These are phyloP conservation scores for Carex kokanica DNA, from an alignment of 176 grass and related monocot species.

Conservation along the genomic window DNA sequence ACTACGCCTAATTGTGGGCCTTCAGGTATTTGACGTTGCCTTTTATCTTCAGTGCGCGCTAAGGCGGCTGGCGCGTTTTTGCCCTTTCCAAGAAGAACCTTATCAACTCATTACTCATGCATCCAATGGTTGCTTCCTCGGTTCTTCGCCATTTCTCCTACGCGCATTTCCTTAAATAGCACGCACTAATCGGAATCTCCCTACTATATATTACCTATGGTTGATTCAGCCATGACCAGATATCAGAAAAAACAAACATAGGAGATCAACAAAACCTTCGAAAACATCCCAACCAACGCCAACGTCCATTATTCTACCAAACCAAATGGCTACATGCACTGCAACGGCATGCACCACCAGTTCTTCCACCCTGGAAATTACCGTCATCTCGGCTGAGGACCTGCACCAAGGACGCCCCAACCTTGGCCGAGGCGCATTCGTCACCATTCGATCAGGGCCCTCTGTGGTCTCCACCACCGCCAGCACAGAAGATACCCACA, in stretches of 20 bases:
- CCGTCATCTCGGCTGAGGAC: conserved; percentile 39
- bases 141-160: not conserved
- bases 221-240: not conserved
- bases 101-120: not conserved
- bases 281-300: not conserved
- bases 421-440: conserved; percentile 21
- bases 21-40: too few species aligned
- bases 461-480: conserved; percentile 7
- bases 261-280: not conserved
- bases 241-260: not conserved
- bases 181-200: too few species aligned
- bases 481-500: conserved; percentile 30
- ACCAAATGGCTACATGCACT: not conserved
- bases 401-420: not conserved
- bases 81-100: not conserved
- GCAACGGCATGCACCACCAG: not conserved
- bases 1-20: too few species aligned
- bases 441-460: conserved; percentile 18
- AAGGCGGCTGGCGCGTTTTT: not conserved
- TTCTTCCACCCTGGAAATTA: conserved; percentile 38
- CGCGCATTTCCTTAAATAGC: not conserved
- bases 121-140: not conserved
- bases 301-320: not conserved
- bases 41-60: too few species aligned
- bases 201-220: not conserved